Conservation (phyloP, 2,329 filamentous ascomycete genomes). For the Ambrosiella xylebori region DNA sequence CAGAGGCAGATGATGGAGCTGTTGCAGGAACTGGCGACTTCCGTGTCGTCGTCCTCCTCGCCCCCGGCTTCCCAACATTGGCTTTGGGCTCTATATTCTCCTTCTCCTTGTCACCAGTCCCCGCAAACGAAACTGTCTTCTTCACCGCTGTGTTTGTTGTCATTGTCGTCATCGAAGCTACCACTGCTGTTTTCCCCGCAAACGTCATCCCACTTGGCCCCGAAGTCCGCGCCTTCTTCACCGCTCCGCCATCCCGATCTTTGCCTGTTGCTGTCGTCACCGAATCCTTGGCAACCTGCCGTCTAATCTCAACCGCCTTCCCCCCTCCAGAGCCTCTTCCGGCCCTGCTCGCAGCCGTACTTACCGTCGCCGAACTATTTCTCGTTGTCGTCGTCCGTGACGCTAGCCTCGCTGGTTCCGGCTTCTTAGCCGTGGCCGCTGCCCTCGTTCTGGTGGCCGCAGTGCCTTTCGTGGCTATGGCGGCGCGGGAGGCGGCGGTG, state of each 20-base stretch:
- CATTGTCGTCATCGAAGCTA: neutral
- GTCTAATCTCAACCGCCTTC: slow-evolving; percentile 10
- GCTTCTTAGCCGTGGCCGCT: slow-evolving; percentile 1
- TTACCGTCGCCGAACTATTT: slow-evolving; percentile 19
- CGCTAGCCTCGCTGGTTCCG: slow-evolving; percentile 9
- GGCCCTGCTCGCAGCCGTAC: slow-evolving; percentile 14
- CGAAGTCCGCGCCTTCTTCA: slow-evolving; percentile 26
- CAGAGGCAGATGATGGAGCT: slow-evolving; percentile 13
- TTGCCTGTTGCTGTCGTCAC: neutral
- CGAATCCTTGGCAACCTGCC: neutral
- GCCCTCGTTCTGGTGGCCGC: neutral
- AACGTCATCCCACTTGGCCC: slow-evolving; percentile 15
- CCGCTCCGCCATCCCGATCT: slow-evolving; percentile 18
- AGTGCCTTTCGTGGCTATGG: neutral
- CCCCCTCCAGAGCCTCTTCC: neutral
- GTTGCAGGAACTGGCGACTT: slow-evolving; percentile 14
- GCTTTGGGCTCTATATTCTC: slow-evolving; percentile 36
- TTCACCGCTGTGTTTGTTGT: slow-evolving; percentile 24
- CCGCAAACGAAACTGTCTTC: slow-evolving; percentile 45
- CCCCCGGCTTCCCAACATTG: slow-evolving; percentile 16
- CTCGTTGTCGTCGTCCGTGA: slow-evolving; percentile 16
- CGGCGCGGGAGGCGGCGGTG: neutral
- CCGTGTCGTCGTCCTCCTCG: slow-evolving; percentile 29
- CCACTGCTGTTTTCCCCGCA: neutral
- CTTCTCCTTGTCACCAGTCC: slow-evolving; percentile 37